Evolutionary conservation across 1,284 basidiomycete species (phyloP), one percentile per base, ranked within the genome.

Genomic region (Vanrija sp.): DNA sequence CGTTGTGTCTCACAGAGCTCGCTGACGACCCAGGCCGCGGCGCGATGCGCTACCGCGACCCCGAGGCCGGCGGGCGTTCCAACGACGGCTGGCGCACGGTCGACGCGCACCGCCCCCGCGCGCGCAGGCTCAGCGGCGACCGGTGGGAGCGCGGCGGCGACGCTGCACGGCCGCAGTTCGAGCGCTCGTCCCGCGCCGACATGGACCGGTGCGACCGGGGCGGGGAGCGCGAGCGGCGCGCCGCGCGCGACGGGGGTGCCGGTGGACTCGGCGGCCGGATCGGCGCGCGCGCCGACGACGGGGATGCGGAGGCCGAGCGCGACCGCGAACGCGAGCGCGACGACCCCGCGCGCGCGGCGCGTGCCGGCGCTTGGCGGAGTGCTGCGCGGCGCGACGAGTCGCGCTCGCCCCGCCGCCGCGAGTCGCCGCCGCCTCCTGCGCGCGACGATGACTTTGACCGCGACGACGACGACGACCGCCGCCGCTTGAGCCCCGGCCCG

Each of bases 31-130:
- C 47, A 77, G 75, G 75, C 9, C 71, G 76, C 43, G 76, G 76
- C 3, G 51, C 70, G 9, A 77, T 77, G 76, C 65, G 73, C 1
- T 77, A 73, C 58, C 61, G 72, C 14, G 76, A 77, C 54, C 76
- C 74, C 0, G 76, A 77, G 49, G 55, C 66, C 3, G 38, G 60
- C n/a, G 26, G 48, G 25, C 66, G 67, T 8, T 29, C 53, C 0
- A 72, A 74, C 56, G 72, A 60, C 56, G 61, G 65, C 55, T 51
- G 66, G 1, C 62, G 68, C 2, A 40, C 43, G 6, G 61, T 60
- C 18, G 67, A 69, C 50, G 63, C 15, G 26, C 65, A 6, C 54
- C 60, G 19, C 34, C 29, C 57, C 52, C 54, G 19, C 47, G 52
- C 18, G 21, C 46, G 26, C 28, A 44, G 52, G 19, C 43, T 56